Percentiles rank a stretch among this genome's conserved stretches.
Evolutionary conservation across 1,284 basidiomycete genomes (phyloP).

Genomic region (Mixia osmundae): DNA sequence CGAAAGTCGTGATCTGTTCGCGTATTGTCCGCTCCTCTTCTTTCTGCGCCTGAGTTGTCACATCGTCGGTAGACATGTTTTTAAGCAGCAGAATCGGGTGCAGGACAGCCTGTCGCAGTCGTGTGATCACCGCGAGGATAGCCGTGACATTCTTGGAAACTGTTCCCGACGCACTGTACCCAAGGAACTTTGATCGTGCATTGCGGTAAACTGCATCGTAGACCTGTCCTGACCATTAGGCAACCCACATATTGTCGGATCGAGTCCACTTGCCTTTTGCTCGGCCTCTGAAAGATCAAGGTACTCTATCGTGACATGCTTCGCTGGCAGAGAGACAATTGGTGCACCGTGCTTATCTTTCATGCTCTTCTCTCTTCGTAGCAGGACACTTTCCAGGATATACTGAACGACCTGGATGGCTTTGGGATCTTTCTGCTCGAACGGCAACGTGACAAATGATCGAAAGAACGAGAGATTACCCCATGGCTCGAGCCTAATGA

Average conservation of each 20-base stretch:
- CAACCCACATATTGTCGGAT: too few relatives aligned
- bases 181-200: constrained; percentile 11
- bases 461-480: constrained; percentile 30
- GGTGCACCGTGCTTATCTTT: constrained; percentile 61
- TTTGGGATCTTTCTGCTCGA: constrained; percentile 45
- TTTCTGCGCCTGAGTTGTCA: neutral
- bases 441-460: constrained; percentile 71
- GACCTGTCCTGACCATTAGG: too few relatives aligned
- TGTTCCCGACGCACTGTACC: constrained; percentile 7
- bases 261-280: too few relatives aligned
- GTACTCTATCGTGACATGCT: constrained; percentile 32
- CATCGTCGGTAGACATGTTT: constrained; percentile 1
- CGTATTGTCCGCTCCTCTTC: constrained; percentile 4
- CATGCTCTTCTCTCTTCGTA: constrained; percentile 90
- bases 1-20: constrained; percentile 1
- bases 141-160: constrained; percentile 21
- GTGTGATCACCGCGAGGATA: constrained; percentile 25
- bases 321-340: constrained; percentile 71
- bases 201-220: constrained; percentile 21
- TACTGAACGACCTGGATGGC: constrained; percentile 81
- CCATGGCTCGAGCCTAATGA: constrained; percentile 43
- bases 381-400: constrained; percentile 62
- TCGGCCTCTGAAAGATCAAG: constrained; percentile 13
- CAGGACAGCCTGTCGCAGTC: constrained; percentile 24
- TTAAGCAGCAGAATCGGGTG: constrained; percentile 24